phyloP scores from a whole-genome alignment of 2,329 filamentous ascomycete genomes.

The Pseudogymnoascus sp. region DNA sequence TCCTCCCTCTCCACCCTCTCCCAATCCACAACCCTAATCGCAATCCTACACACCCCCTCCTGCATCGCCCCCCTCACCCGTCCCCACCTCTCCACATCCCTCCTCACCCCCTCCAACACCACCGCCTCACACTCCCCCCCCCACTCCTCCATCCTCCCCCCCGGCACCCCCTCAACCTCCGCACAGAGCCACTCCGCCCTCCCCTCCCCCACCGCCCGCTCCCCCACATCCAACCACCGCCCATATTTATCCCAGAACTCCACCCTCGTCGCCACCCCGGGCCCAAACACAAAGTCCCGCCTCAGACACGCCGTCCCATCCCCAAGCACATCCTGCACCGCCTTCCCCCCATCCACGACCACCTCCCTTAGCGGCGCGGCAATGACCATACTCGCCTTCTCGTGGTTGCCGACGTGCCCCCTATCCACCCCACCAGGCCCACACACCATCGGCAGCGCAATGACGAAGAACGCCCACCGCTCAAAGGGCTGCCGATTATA shows the following conservation, averaged over 20 bases:
- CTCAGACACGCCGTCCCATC: background rate
- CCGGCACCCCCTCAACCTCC: background rate
- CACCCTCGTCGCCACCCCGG: background rate
- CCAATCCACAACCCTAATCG: background rate
- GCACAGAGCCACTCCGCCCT: background rate
- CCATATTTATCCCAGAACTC: background rate
- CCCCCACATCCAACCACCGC: background rate
- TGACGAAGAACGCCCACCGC: background rate
- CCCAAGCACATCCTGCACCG: background rate
- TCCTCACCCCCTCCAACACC: background rate
- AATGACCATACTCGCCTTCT: background rate
- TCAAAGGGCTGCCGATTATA: background rate
- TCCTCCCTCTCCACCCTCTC: background rate
- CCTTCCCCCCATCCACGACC: background rate
- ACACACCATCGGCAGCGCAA: background rate
- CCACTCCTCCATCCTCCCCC: background rate
- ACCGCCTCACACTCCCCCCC: background rate
- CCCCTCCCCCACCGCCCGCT: background rate
- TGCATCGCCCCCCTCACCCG: background rate
- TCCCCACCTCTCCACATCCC: background rate
- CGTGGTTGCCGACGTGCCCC: background rate
- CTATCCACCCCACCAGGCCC: background rate
- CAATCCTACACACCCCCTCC: background rate
- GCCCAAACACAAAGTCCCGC: background rate
- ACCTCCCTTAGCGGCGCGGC: background rate